Evolutionary conservation across 2,329 filamentous ascomycete genomes (phyloP).

Genomic region (Escovopsis sp.): DNA sequence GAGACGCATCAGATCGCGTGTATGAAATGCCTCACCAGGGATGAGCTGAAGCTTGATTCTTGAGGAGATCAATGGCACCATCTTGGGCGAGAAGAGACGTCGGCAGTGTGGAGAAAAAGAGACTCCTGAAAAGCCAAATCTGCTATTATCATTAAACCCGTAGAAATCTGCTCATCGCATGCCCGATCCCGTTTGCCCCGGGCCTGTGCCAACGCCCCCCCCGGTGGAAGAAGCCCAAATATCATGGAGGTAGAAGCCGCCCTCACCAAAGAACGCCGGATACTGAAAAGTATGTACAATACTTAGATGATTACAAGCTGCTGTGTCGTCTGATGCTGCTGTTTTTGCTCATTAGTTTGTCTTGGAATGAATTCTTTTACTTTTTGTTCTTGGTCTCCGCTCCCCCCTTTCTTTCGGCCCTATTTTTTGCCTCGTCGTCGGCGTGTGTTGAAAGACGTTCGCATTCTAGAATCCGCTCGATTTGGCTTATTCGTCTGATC

Average conservation of each 20-base stretch:
- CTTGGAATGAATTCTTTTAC: neutral
- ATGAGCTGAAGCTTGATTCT: too few relatives aligned
- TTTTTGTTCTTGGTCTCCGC: neutral
- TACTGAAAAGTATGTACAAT: conserved; percentile 4
- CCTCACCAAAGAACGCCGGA: conserved; percentile 1
- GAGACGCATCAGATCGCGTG: too few relatives aligned
- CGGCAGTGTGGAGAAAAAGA: too few relatives aligned
- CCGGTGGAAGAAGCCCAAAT: too few relatives aligned
- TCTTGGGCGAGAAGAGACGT: too few relatives aligned
- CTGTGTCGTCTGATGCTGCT: conserved; percentile 7
- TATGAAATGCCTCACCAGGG: too few relatives aligned
- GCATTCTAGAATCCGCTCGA: too few relatives aligned
- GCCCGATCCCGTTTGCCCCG: neutral
- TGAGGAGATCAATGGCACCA: too few relatives aligned
- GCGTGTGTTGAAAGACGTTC: neutral
- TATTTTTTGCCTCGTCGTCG: too few relatives aligned
- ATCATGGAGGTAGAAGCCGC: too few relatives aligned
- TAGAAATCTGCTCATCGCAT: neutral
- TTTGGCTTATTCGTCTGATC: conserved; percentile 3
- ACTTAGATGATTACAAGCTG: neutral
- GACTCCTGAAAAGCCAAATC: neutral
- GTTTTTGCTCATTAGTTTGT: neutral
- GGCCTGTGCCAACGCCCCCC: too few relatives aligned
- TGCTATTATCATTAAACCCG: conserved; percentile 1
- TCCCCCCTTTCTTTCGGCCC: too few relatives aligned